These are phyloP conservation scores for Hypoxylon lenormandii DNA, from an alignment of 495 filamentous ascomycete genomes.

Conservation along the genomic window DNA sequence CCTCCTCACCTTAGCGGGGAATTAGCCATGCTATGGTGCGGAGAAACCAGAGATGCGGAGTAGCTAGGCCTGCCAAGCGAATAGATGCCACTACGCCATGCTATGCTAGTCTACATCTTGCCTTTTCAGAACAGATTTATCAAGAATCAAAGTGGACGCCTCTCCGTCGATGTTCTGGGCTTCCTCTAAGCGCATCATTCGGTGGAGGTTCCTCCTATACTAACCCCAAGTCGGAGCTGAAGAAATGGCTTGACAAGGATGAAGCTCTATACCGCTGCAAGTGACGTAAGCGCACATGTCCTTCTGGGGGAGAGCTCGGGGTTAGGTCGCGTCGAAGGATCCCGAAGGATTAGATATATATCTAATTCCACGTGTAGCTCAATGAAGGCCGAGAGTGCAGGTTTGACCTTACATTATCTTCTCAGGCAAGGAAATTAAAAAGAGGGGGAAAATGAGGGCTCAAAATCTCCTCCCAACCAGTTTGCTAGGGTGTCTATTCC, in stretches of 20 bases:
- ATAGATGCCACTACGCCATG: slow-evolving; percentile 17
- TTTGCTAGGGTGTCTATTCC: slow-evolving; percentile 36
- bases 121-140: not conserved
- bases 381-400: not conserved
- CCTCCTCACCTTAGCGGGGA: slow-evolving; percentile 11
- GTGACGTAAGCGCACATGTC: slow-evolving; percentile 20
- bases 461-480: slow-evolving; percentile 17
- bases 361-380: slow-evolving; percentile 15
- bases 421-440: slow-evolving; percentile 1
- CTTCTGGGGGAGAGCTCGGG: slow-evolving; percentile 12
- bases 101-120: slow-evolving; percentile 7
- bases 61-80: slow-evolving; percentile 27
- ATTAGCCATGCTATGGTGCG: not conserved
- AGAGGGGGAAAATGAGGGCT: slow-evolving; percentile 33
- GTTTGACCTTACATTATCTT: slow-evolving; percentile 5
- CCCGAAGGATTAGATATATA: slow-evolving; percentile 29
- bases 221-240: slow-evolving; percentile 11
- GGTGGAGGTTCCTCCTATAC: slow-evolving; percentile 9
- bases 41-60: slow-evolving; percentile 20
- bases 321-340: slow-evolving; percentile 10
- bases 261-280: slow-evolving; percentile 16
- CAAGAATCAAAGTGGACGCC: not conserved
- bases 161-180: too few relatives aligned
- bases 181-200: not conserved
- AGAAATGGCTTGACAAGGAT: slow-evolving; percentile 22